Base-by-base conservation (phyloP, 139 green algal species). In the Prasinococcaceae sp. region DNA sequence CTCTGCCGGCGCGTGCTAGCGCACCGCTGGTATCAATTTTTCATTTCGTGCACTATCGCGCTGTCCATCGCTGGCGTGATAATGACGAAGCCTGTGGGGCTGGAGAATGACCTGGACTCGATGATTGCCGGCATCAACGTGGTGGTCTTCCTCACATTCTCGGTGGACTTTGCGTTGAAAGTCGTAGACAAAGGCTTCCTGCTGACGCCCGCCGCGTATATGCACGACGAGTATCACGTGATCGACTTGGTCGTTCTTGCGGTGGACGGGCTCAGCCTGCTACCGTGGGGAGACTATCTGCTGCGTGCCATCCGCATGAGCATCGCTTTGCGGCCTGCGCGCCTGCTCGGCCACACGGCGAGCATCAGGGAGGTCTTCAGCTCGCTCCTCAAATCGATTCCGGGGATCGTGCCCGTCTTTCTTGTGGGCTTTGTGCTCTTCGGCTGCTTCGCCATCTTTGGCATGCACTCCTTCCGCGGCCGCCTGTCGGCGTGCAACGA, bases 371-470 rank as follows among this genome's bases (percentile, higher is more conserved):
- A 76, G 27, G 72, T 83, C 17, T 53, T 79, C 8, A 67, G 58
- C 24, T 61, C 69, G 2, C 57, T 80, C 30, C 62, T 77, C 36
- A 42, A 66, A 47, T 50, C 52, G 22, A 55, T 80, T 12, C 76
- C 73, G 1, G 43, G 63, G 1, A 54, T 80, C 23, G 23, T 50
- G 29, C 79, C 78, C 63, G 70, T 84, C 4, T 5, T 72, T 16
- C 58, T 81, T 17, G 68, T 84, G 2, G 74, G 60, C 29, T 19
- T 74, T 25, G 58, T 81, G 23, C 70, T 84, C 60, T 79, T 70
- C 63, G 55, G 78, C 47, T 75, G 78, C 20, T 81, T 84, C 61
- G 71, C 49, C 24, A 74, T 84, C 47, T 66, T 84, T 36, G 68
- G 33, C 10, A 60, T 84, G 14, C 64, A 74, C 30, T 47, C 79